Base-by-base conservation (phyloP, 2,329 filamentous ascomycete species). In the Capronia coronata region DNA sequence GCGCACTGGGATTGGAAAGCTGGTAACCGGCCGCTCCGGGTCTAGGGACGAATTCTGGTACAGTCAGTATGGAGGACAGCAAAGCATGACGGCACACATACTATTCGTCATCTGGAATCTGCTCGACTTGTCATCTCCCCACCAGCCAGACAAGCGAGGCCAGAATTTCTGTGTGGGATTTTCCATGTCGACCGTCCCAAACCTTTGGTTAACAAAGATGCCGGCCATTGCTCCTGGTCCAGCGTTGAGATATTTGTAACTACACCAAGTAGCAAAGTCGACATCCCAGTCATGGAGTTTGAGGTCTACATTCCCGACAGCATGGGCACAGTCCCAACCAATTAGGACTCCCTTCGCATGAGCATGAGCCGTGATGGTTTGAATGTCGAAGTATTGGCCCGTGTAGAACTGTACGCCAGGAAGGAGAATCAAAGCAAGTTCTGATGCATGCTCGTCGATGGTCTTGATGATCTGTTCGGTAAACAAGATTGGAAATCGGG, bases 191-290 rank as follows among this genome's bases (percentile, higher is more conserved):
- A 86, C 81, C 18, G 66, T 66, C 32, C 84, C 81, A 64, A 94
- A 85, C 32, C 72, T 75, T 63, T 87, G 80, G 66, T 95, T 87
- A 9, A 95, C 84, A 59, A 89, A 95, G 1, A 84, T 73, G 0
- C 85, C 88, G 1, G 80, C 87, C 58, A 94, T 94, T 14, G 82
- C 77, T 3, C 89, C 89, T 0, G 89, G 87, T 0, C 89, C 89
- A 18, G 83, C 82, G 64, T 94, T 94, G 65, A 94, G 78, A 70
- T 95, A 95, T 71, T 95, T 96, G 75, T 95, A 96, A n/a, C 83
- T 90, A 68, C 89, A 95, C 89, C 89, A 95, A 49, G 79, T 86
- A 11, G 90, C 89, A 62, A 94, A 94, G 66, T 95, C 90, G 22
- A 94, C 87, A 58, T 87, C 78, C 89, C 89, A 95, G 61, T 91